Conservation (phyloP, 78 protist genomes). For the Dictyostelium purpureum region DNA sequence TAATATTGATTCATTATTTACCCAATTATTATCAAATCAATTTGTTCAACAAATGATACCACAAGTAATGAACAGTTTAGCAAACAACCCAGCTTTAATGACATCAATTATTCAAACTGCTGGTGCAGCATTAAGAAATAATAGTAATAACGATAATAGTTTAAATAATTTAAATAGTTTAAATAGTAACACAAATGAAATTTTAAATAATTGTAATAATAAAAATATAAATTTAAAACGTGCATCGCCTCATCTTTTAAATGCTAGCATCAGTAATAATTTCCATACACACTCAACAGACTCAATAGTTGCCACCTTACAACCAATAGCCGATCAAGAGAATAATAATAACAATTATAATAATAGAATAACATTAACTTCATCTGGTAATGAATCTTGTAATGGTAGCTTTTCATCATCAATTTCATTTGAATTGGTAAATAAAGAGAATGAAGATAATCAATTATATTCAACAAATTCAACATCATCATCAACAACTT, state of each 20-base stretch:
- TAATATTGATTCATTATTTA: slow-evolving; percentile 45
- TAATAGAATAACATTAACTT: background rate
- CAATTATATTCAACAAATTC: slow-evolving; percentile 10
- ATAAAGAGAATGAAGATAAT: background rate
- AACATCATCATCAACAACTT: slow-evolving; percentile 6
- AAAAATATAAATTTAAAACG: background rate
- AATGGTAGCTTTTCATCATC: slow-evolving; percentile 2
- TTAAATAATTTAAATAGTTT: background rate
- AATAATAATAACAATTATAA: background rate
- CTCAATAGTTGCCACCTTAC: background rate
- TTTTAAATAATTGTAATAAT: background rate
- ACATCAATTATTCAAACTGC: slow-evolving; percentile 63
- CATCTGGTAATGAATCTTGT: slow-evolving; percentile 6
- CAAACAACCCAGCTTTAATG: slow-evolving; percentile 67
- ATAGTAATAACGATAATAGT: background rate
- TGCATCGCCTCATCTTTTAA: background rate
- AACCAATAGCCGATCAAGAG: background rate
- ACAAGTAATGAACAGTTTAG: slow-evolving; percentile 62
- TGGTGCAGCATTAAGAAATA: slow-evolving; percentile 36
- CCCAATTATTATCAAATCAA: slow-evolving; percentile 47
- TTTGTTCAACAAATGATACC: slow-evolving; percentile 78
- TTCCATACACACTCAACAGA: slow-evolving; percentile 57
- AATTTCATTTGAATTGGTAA: slow-evolving; percentile 10
- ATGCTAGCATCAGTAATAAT: slow-evolving; percentile 9
- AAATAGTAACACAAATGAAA: background rate